phyloP scores from a whole-genome alignment of 495 filamentous ascomycete species.

The Aspergillus campestris region DNA sequence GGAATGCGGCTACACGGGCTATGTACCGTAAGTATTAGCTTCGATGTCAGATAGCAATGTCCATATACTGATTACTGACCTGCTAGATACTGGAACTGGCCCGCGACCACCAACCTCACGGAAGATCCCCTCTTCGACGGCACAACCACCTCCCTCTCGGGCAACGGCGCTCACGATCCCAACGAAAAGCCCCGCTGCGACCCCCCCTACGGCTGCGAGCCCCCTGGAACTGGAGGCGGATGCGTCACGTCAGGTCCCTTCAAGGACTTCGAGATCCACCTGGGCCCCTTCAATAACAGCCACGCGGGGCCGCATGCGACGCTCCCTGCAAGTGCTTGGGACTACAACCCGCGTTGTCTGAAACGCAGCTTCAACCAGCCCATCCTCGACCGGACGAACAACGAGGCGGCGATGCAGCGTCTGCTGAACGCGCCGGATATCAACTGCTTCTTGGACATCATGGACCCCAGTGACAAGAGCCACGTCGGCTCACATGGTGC shows the following conservation, averaged over 20 bases:
- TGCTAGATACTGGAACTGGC: constrained; percentile 48
- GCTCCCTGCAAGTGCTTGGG: constrained; percentile 6
- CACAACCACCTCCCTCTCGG: constrained; percentile 30
- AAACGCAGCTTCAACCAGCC: constrained; percentile 38
- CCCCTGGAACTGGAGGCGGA: constrained; percentile 51
- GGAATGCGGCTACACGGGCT: too few species aligned
- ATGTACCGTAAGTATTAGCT: too few species aligned
- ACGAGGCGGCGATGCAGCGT: too few species aligned
- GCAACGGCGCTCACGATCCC: constrained; percentile 34
- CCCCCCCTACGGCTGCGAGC: constrained; percentile 16
- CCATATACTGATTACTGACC: not conserved
- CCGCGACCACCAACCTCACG: constrained; percentile 23
- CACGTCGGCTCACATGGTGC: too few species aligned
- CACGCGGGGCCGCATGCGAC: constrained; percentile 17
- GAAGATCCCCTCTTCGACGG: constrained; percentile 41
- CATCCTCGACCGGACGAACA: too few species aligned
- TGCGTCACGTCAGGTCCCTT: constrained; percentile 56
- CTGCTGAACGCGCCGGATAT: too few species aligned
- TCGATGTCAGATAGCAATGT: constrained; percentile 3
- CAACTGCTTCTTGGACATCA: too few species aligned
- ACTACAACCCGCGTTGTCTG: constrained; percentile 55
- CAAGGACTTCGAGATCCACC: constrained; percentile 32
- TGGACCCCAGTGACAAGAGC: too few species aligned
- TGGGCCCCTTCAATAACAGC: constrained; percentile 39
- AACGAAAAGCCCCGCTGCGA: constrained; percentile 15